phyloP scores from a whole-genome alignment of 192 early-diverging fungal species.

The Podila minutissima region DNA sequence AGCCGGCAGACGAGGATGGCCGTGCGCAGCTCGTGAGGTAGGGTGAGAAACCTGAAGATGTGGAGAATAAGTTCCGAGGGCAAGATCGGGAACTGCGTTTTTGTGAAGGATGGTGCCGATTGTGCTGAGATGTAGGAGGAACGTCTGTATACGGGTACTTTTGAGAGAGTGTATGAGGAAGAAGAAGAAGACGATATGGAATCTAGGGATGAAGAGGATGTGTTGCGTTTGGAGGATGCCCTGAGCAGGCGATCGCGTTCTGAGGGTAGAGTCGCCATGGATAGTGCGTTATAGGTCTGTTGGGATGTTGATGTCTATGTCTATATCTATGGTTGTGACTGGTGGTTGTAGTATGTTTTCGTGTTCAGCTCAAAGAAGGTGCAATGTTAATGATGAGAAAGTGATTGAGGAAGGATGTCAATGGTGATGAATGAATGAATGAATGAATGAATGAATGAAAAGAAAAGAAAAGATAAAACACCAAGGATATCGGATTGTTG shows the following conservation, averaged over 20 bases:
- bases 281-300: background rate
- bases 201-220: background rate
- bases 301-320: no score
- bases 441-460: background rate
- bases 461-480: background rate
- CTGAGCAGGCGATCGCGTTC: background rate
- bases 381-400: background rate
- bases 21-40: slow-evolving; percentile 55
- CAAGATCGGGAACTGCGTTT: slow-evolving; percentile 11
- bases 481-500: background rate
- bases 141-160: background rate
- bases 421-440: background rate
- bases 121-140: background rate
- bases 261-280: background rate
- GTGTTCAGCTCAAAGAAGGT: background rate
- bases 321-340: no score
- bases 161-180: background rate
- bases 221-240: background rate
- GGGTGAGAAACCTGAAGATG: slow-evolving; percentile 57
- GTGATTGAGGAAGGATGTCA: background rate
- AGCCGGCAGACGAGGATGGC: slow-evolving; percentile 61
- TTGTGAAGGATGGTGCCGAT: slow-evolving; percentile 5
- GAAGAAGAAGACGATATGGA: background rate
- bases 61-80: slow-evolving; percentile 64
- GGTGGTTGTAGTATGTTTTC: background rate